Conservation (phyloP, 495 filamentous ascomycete genomes). For the Xylaria venustula region DNA sequence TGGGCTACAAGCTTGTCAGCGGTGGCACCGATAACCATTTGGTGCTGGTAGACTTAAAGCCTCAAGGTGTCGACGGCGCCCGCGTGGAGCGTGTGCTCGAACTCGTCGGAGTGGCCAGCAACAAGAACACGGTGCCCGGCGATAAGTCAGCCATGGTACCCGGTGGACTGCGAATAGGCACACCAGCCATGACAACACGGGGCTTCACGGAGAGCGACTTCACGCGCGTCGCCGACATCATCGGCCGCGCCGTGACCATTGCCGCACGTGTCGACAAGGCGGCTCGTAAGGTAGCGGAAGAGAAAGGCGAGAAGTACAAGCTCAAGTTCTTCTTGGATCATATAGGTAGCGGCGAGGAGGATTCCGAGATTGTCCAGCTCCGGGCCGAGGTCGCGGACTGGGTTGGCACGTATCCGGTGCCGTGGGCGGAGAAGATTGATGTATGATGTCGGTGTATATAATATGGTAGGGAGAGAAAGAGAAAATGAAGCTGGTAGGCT, state of each 20-base stretch:
- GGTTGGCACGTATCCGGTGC: conserved; percentile 88
- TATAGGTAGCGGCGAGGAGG: conserved; percentile 76
- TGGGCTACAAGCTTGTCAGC: conserved; percentile 87
- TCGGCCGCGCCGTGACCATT: conserved; percentile 87
- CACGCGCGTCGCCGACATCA: conserved; percentile 82
- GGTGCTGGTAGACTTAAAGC: conserved; percentile 92
- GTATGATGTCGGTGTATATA: neutral
- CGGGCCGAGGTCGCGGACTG: conserved; percentile 91
- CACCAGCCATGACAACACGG: conserved; percentile 95
- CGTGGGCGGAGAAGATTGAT: conserved; percentile 59
- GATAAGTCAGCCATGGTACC: conserved; percentile 91
- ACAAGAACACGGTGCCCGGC: conserved; percentile 98
- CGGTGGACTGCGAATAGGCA: conserved; percentile 87
- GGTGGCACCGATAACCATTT: conserved; percentile 98
- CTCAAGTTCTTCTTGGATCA: conserved; percentile 84
- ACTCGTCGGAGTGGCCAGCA: conserved; percentile 89
- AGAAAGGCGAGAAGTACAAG: conserved; percentile 77
- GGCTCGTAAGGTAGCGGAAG: conserved; percentile 71
- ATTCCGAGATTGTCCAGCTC: conserved; percentile 82
- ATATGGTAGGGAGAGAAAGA: neutral
- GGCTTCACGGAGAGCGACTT: conserved; percentile 89
- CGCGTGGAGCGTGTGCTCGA: conserved; percentile 94
- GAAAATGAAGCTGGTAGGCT: neutral
- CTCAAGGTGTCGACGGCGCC: conserved; percentile 83
- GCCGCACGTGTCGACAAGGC: conserved; percentile 80